A percentile compares a stretch with the other conserved stretches of the same genome.
Evolutionary conservation across 2,329 filamentous ascomycete species (phyloP).

Genomic region (Fusarium ramigenum): DNA sequence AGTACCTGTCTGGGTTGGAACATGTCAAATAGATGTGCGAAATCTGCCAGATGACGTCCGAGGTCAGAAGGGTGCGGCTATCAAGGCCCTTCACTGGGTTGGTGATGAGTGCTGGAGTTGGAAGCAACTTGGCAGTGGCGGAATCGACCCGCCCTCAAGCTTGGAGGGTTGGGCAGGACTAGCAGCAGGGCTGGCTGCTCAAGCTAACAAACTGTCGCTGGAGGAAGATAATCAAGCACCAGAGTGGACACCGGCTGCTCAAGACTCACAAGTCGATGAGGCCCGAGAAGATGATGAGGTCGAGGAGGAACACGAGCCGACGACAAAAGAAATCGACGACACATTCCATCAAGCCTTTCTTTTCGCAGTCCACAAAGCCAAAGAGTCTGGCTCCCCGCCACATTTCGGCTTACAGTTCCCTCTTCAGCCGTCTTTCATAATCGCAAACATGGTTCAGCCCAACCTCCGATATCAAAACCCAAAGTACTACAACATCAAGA

Average conservation of each 20-base stretch:
- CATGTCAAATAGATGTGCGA: slow-evolving; percentile 31
- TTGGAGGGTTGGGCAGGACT: slow-evolving; percentile 31
- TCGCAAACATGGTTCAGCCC: slow-evolving; percentile 38
- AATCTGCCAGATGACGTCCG: slow-evolving; percentile 17
- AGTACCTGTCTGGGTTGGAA: slow-evolving; percentile 33
- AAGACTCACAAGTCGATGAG: neutral
- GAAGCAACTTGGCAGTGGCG: slow-evolving; percentile 35
- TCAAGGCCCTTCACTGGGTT: slow-evolving; percentile 37
- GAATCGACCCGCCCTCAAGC: slow-evolving; percentile 25
- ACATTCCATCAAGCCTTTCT: slow-evolving; percentile 35
- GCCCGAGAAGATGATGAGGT: neutral
- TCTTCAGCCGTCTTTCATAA: slow-evolving; percentile 36
- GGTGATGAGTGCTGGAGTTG: slow-evolving; percentile 39
- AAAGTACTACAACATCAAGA: slow-evolving; percentile 35
- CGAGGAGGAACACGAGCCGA: slow-evolving; percentile 26
- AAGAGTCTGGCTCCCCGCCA: slow-evolving; percentile 14
- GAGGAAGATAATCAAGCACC: neutral
- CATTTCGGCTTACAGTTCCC: slow-evolving; percentile 34
- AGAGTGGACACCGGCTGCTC: neutral
- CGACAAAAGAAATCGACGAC: slow-evolving; percentile 34
- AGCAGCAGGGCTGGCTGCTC: neutral
- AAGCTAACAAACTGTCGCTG: neutral
- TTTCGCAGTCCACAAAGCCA: slow-evolving; percentile 32
- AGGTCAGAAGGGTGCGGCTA: slow-evolving; percentile 32
- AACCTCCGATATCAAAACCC: slow-evolving; percentile 33